Evolutionary conservation across 2,329 filamentous ascomycete species (phyloP), one percentile per base, ranked within the genome.

Genomic region (Emydomyces testavorans): DNA sequence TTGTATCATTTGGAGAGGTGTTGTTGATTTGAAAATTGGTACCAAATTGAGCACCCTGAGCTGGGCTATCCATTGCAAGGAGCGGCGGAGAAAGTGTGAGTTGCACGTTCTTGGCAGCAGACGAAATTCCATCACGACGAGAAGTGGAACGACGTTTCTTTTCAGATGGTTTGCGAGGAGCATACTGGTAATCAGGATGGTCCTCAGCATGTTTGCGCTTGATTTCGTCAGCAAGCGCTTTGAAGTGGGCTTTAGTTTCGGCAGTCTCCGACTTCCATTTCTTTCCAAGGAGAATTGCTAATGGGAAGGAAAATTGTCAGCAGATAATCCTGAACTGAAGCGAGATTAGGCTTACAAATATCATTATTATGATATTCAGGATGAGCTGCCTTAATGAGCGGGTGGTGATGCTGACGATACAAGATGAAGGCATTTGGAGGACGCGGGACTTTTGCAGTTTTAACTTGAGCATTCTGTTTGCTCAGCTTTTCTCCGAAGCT

Each of bases 391-490:
- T 66, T 68, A 38, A 68, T 52, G 11, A 52, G 51, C 1, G 62
- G 57, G 50, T 68, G 64, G 45, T 67, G 60, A 37, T 67, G 58
- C 53, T 68, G 60, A 21, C 68, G 64, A 53, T 70, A 72, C 20
- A 71, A 58, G 48, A 71, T 71, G 57, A 70, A 71, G 4, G 65
- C 64, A 57, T 71, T 71, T 13, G 65, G 63, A 15, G 69, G 68
- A n/a, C 69, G 65, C 46, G 66, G 65, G 20, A 71, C 57, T 51
- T 69, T 68, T 20, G 53, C 29, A 26, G 58, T 38, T 48, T 61
- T 65, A 10, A 15, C 39, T 11, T 21, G 18, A 31, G 44, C 42
- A 20, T 15, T 47, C 18, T 24, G n/a, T 16, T 45, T 45, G 15
- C 20, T 37, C 26, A 36, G 21, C 11, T 34, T 26, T 38, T 24